Evolutionary conservation across 495 filamentous ascomycete species (phyloP).

Genomic region (Hypoxylon subgilvum): DNA sequence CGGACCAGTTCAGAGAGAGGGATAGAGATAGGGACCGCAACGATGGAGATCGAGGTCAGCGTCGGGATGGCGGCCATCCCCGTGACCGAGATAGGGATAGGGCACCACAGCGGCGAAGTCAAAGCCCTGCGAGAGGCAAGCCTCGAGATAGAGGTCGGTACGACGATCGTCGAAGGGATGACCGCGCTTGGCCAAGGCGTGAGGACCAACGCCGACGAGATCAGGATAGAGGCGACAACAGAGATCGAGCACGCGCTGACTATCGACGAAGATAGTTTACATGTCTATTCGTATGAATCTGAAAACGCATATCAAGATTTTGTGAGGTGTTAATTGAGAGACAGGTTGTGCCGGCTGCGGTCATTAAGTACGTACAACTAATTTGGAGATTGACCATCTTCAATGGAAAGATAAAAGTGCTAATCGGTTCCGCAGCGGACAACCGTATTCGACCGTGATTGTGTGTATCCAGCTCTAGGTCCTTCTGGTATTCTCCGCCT

Average conservation of each 20-base stretch:
- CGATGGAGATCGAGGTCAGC: conserved; percentile 12
- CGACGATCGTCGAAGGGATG: conserved; percentile 15
- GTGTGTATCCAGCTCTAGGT: not conserved
- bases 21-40: conserved; percentile 27
- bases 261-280: conserved; percentile 32
- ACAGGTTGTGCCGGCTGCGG: too few relatives aligned
- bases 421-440: not conserved
- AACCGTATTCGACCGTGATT: not conserved
- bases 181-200: conserved; percentile 13
- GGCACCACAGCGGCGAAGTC: conserved; percentile 42
- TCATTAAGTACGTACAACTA: not conserved
- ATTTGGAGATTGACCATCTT: not conserved
- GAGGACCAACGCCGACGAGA: conserved; percentile 34
- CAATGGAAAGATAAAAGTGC: not conserved
- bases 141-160: conserved; percentile 21
- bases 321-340: too few relatives aligned
- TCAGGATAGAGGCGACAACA: conserved; percentile 33
- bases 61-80: conserved; percentile 4
- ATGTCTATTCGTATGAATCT: not conserved
- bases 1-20: conserved; percentile 14
- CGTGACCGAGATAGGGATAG: conserved; percentile 17
- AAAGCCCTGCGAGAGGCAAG: conserved; percentile 47
- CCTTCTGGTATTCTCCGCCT: not conserved
- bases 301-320: too few relatives aligned
- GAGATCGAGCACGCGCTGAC: conserved; percentile 20